Percentiles rank a stretch among this genome's conserved stretches.
phyloP scores from a whole-genome alignment of 177 flowering plant species.

The Vitis hybrid region DNA sequence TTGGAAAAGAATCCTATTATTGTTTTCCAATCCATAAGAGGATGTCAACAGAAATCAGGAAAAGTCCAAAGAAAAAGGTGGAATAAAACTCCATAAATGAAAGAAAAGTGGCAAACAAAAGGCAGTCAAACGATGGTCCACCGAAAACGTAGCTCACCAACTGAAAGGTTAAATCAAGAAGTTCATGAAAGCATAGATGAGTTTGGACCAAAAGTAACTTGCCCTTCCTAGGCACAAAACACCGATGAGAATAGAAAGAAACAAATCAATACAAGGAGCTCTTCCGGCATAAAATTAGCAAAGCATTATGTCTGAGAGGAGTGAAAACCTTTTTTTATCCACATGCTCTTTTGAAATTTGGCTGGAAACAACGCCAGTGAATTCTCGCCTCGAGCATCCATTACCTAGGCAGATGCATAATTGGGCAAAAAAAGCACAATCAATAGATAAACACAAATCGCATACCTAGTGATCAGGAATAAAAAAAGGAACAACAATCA shows the following conservation, averaged over 20 bases:
- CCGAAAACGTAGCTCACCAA: background rate
- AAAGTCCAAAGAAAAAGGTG: background rate
- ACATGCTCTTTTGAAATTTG: constrained; percentile 86
- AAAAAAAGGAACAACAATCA: background rate
- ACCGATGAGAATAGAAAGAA: background rate
- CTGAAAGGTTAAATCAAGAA: background rate
- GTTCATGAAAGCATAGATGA: background rate
- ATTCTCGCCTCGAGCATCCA: constrained; percentile 67
- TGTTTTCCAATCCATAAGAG: background rate
- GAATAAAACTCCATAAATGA: background rate
- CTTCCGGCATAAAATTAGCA: too few relatives aligned
- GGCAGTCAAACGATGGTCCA: background rate
- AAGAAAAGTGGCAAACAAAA: background rate
- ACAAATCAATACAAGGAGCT: too few relatives aligned
- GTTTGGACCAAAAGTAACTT: background rate
- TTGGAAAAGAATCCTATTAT: background rate
- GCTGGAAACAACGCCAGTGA: constrained; percentile 85
- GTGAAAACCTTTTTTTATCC: constrained; percentile 80
- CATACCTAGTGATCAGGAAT: background rate
- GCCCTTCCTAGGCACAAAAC: background rate
- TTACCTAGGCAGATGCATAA: constrained; percentile 44
- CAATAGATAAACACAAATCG: background rate
- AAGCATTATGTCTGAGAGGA: too few relatives aligned
- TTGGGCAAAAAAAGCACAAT: background rate
- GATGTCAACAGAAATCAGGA: background rate